Conservation (phyloP, 768 basidiomycete genomes). For the Termitomyces sp. region DNA sequence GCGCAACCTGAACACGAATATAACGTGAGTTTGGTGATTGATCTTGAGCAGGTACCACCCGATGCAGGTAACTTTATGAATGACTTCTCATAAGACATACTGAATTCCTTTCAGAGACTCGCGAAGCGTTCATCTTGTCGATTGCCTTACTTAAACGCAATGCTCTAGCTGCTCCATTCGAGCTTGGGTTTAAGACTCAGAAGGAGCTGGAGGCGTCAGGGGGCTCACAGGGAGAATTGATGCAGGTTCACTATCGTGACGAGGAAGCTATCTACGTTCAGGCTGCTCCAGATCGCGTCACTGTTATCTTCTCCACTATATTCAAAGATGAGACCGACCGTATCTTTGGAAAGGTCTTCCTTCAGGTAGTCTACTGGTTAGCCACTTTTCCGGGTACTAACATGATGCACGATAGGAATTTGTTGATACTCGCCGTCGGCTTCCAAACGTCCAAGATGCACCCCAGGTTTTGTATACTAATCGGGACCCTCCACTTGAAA, state of each 20-base stretch:
- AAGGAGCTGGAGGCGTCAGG: constrained; percentile 77
- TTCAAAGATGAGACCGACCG: constrained; percentile 98
- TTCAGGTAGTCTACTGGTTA: constrained; percentile 62
- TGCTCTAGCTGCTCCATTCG: constrained; percentile 93
- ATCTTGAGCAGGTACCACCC: constrained; percentile 82
- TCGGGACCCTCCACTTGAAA: constrained; percentile 95
- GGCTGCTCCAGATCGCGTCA: constrained; percentile 92
- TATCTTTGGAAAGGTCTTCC: constrained; percentile 96
- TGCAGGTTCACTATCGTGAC: constrained; percentile 92
- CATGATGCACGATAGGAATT: constrained; percentile 69
- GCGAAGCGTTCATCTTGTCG: constrained; percentile 76
- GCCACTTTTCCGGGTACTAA: background rate
- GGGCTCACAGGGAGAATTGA: constrained; percentile 71
- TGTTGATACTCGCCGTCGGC: constrained; percentile 92
- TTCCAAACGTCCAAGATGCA: constrained; percentile 91
- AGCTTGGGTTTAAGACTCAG: constrained; percentile 80
- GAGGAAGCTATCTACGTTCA: constrained; percentile 97
- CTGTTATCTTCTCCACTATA: constrained; percentile 95
- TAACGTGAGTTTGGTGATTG: constrained; percentile 82
- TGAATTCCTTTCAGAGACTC: constrained; percentile 53
- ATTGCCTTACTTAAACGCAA: constrained; percentile 88
- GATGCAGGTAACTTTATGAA: constrained; percentile 55
- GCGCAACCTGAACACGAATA: constrained; percentile 81
- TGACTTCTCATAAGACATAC: constrained; percentile 8
- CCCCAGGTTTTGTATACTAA: constrained; percentile 96